Percentiles rank a stretch among this genome's conserved stretches.
phyloP scores from a whole-genome alignment of 208 protist species.

The Blastocrithidia nonstop region DNA sequence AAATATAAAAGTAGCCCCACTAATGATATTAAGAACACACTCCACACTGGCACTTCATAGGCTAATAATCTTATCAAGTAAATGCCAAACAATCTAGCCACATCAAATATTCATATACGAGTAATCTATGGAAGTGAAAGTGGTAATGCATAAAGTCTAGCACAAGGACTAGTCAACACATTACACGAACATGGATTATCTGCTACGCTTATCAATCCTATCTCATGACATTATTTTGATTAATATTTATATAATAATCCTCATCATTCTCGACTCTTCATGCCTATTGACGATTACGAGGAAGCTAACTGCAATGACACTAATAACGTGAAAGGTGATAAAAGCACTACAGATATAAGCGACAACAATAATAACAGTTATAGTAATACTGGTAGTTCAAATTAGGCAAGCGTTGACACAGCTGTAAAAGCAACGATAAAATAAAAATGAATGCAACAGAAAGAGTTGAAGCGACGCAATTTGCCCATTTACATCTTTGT shows the following conservation, averaged over 20 bases:
- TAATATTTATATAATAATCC: conserved; percentile 13
- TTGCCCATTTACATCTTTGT: conserved; percentile 39
- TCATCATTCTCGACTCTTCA: too few relatives aligned
- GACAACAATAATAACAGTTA: conserved; percentile 1
- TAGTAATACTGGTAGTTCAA: background rate
- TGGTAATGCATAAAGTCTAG: conserved; percentile 49
- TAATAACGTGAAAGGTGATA: too few relatives aligned
- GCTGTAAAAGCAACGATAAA: background rate
- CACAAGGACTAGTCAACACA: conserved; percentile 29
- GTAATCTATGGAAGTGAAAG: conserved; percentile 57
- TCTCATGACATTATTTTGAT: conserved; percentile 26
- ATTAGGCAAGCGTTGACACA: background rate
- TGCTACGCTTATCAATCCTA: conserved; percentile 38
- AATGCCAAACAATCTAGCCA: too few relatives aligned
- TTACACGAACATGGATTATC: conserved; percentile 34
- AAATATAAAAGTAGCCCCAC: too few relatives aligned
- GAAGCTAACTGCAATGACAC: too few relatives aligned
- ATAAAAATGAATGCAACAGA: background rate
- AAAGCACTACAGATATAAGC: too few relatives aligned
- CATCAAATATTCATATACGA: conserved; percentile 10
- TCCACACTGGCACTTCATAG: too few relatives aligned
- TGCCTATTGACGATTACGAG: too few relatives aligned
- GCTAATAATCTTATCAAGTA: too few relatives aligned
- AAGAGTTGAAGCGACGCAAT: background rate
- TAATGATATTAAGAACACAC: too few relatives aligned